phyloP scores from a whole-genome alignment of 306 rosid species.

The Neltuma alba region DNA sequence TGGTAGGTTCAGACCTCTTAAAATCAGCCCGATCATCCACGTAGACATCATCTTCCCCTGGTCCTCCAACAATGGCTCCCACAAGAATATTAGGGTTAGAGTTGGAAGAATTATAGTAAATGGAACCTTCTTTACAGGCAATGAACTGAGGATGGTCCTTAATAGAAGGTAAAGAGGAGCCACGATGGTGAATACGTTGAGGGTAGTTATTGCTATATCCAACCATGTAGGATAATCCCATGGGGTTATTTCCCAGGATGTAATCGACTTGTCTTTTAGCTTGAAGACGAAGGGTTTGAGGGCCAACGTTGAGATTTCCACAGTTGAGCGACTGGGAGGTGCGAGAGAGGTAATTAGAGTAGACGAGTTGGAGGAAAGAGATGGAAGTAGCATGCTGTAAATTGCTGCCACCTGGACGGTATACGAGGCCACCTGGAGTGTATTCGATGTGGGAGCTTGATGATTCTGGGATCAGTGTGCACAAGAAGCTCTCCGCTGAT shows the following conservation, averaged over 20 bases:
- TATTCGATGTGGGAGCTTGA: conserved; percentile 69
- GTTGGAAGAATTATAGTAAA: conserved; percentile 67
- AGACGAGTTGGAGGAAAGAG: conserved; percentile 75
- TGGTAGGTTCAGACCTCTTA: conserved; percentile 83
- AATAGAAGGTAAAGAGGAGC: conserved; percentile 82
- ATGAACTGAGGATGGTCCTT: conserved; percentile 73
- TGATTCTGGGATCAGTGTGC: conserved; percentile 78
- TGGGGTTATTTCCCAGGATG: conserved; percentile 79
- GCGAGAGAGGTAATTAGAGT: conserved; percentile 68
- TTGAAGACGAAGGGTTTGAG: conserved; percentile 61
- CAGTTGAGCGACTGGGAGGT: conserved; percentile 69
- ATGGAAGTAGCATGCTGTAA: conserved; percentile 84
- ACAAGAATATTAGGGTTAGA: conserved; percentile 81
- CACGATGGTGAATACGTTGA: conserved; percentile 81
- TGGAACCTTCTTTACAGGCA: conserved; percentile 79
- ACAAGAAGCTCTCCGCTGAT: conserved; percentile 86
- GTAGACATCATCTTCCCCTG: conserved; percentile 70
- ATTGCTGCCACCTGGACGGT: conserved; percentile 94
- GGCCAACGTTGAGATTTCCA: conserved; percentile 61
- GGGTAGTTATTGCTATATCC: conserved; percentile 77
- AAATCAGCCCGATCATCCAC: conserved; percentile 79
- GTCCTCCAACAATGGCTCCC: conserved; percentile 94
- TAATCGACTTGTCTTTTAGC: conserved; percentile 91
- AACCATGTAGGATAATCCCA: conserved; percentile 88
- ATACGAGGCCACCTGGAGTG: conserved; percentile 88